Evolutionary conservation across 2,329 filamentous ascomycete species (phyloP).

Genomic region (Cladophialophora psammophila): DNA sequence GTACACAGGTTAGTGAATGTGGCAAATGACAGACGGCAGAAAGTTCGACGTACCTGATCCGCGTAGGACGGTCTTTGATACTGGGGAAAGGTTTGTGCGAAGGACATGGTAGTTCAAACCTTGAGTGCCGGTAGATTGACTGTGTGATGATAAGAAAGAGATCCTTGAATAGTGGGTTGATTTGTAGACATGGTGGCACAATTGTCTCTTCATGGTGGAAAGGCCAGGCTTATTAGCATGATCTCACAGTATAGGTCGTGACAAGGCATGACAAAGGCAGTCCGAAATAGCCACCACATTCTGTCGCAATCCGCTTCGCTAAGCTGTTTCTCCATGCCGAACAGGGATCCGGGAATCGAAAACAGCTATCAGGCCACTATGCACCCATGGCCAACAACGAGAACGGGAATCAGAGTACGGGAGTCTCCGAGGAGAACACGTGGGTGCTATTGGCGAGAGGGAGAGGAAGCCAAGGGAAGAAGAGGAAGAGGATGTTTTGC

Average conservation of each 20-base stretch:
- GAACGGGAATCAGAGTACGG: background rate
- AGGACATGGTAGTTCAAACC: constrained; percentile 25
- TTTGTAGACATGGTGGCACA: constrained; percentile 20
- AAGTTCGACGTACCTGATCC: constrained; percentile 24
- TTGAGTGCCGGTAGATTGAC: constrained; percentile 28
- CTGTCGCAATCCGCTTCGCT: background rate
- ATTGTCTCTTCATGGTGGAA: constrained; percentile 28
- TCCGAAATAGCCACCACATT: constrained; percentile 3
- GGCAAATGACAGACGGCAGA: constrained; percentile 9
- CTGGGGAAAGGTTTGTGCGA: constrained; percentile 27
- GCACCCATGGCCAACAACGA: background rate
- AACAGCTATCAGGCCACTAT: constrained; percentile 1
- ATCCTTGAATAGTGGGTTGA: constrained; percentile 27
- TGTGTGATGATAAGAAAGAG: constrained; percentile 7
- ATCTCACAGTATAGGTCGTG: background rate
- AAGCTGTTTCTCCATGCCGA: background rate
- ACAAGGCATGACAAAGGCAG: background rate
- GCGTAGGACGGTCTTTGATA: constrained; percentile 30
- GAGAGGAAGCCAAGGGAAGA: background rate
- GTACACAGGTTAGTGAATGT: constrained; percentile 19
- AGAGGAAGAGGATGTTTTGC: background rate
- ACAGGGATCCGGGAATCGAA: background rate
- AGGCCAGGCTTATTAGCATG: constrained; percentile 6
- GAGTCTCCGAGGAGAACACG: background rate
- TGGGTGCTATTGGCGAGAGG: background rate